Evolutionary conservation across 345 rosid species (phyloP).

Genomic region (Lepidium sativum): DNA sequence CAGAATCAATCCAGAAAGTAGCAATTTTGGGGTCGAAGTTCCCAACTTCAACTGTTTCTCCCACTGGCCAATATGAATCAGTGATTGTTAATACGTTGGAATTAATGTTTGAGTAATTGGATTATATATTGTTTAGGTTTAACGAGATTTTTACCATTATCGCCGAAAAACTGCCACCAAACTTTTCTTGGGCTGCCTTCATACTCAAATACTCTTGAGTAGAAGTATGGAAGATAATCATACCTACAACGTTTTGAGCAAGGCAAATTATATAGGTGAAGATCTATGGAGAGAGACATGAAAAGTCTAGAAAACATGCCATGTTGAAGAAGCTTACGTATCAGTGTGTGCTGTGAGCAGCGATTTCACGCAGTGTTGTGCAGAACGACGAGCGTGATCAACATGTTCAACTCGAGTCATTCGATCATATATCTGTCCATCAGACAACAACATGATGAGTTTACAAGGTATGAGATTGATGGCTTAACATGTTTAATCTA

Average conservation of each 20-base stretch:
- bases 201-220: slow-evolving; percentile 85
- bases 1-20: slow-evolving; percentile 90
- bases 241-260: slow-evolving; percentile 43
- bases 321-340: slow-evolving; percentile 34
- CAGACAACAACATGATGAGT: slow-evolving; percentile 2
- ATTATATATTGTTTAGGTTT: not conserved
- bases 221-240: slow-evolving; percentile 86
- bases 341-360: slow-evolving; percentile 64
- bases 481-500: slow-evolving; percentile 2
- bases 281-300: slow-evolving; percentile 3
- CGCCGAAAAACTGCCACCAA: slow-evolving; percentile 96
- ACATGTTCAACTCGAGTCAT: slow-evolving; percentile 87
- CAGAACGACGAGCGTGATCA: slow-evolving; percentile 90
- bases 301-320: not conserved
- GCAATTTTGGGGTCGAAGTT: slow-evolving; percentile 89
- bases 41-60: slow-evolving; percentile 80
- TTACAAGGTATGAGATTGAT: not conserved
- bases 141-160: slow-evolving; percentile 52
- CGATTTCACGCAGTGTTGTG: slow-evolving; percentile 78
- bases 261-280: slow-evolving; percentile 4
- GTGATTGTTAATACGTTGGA: not conserved
- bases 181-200: slow-evolving; percentile 88
- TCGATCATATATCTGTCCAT: slow-evolving; percentile 68
- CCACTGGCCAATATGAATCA: slow-evolving; percentile 46
- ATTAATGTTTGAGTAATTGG: not conserved